A percentile compares a stretch with the other conserved stretches of the same genome.
Conservation (phyloP, 2,329 filamentous ascomycete species). For the Neobulgaria alba region DNA sequence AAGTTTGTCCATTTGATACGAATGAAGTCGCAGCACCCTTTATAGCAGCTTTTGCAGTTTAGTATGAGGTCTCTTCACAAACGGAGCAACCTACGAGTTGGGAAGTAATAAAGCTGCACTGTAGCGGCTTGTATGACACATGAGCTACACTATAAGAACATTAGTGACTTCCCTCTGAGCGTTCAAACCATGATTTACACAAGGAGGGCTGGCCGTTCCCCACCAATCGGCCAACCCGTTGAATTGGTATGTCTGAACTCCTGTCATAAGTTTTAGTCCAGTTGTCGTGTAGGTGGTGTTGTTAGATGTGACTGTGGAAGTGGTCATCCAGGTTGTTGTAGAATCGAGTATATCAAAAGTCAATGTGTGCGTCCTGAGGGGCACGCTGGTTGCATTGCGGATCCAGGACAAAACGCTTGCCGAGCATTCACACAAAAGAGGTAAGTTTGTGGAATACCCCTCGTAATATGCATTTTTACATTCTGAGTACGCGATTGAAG, state of each 20-base stretch:
- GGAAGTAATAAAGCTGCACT: background rate
- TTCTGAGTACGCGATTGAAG: too few relatives aligned
- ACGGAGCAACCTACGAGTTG: background rate
- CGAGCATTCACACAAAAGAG: too few relatives aligned
- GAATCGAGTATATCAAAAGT: too few relatives aligned
- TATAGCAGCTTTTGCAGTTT: background rate
- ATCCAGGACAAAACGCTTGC: too few relatives aligned
- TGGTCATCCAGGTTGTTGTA: too few relatives aligned
- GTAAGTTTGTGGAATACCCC: too few relatives aligned
- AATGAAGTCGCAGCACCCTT: background rate
- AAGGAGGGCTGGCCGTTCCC: background rate
- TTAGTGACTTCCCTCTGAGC: background rate
- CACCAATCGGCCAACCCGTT: background rate
- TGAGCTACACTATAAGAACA: background rate
- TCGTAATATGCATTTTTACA: too few relatives aligned
- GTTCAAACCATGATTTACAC: background rate
- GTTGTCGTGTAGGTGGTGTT: background rate
- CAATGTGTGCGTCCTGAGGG: too few relatives aligned
- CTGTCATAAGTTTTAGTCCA: background rate
- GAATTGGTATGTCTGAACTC: background rate
- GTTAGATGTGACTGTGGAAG: background rate
- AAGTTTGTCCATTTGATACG: background rate
- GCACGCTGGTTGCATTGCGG: too few relatives aligned
- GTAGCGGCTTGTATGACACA: background rate
- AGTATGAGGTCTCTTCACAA: background rate